Base-by-base conservation (phyloP, 2,329 filamentous ascomycete species). In the Hymenoscyphus salicellus region DNA sequence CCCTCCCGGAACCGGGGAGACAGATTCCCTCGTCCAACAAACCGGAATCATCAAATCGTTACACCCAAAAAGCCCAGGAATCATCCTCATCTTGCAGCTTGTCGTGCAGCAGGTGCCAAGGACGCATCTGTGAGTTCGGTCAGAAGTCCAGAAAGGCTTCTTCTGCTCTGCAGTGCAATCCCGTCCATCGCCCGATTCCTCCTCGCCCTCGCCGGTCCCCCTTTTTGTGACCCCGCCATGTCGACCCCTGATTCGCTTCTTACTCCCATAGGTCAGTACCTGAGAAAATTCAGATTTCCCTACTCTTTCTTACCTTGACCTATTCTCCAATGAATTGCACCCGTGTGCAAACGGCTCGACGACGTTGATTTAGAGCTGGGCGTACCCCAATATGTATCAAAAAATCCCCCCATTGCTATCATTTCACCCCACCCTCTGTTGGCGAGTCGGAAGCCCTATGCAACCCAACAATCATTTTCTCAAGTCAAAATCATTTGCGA, bases 201-300 rank as follows among this genome's bases (percentile, higher is more conserved):
- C 60, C 16, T 26, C 28, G 26, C 17, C 14, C 43, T 23, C 36
- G 20, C 23, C 56, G 60, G 58, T 33, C 20, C 38, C 56, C 58
- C 55, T 59, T 41, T 63, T 38, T n/a, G 20, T 28, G 49, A 55
- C 55, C 55, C 60, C 68, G 62, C 65, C 65, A 73, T 72, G 71
- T 70, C 72, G 70, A 63, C 72, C 69, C 69, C 69, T 63, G 67
- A 60, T 11, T 70, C 71, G 61, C 59, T 69, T 58, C 66, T 73
- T 43, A 66, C 67, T 17, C 72, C 72, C 61, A 71, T 73, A 71
- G 72, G 72, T 73, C 58, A 70, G 72, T 70, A 61, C 63, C 57
- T 64, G 61, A 38, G 26, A 36, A 55, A 65, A 65, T 43, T 62
- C 63, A 57, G 61, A 28, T 64, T 60, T 64, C 64, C 64, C 38